Conservation (phyloP, 2,329 filamentous ascomycete species). For the Didymellaceae sp. region DNA sequence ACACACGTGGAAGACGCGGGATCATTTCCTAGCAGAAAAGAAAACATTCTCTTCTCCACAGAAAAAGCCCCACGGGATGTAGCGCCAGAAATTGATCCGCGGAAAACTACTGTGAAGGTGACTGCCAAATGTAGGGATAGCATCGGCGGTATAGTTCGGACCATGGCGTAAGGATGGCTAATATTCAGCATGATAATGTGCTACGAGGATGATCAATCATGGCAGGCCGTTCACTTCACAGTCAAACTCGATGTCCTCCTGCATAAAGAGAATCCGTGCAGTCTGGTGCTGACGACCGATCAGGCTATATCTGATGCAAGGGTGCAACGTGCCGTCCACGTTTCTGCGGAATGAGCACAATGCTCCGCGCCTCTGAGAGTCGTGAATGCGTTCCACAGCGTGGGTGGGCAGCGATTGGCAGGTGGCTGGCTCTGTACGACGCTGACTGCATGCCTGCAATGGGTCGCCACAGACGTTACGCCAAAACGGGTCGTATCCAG, state of each 20-base stretch:
- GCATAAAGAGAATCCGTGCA: slow-evolving; percentile 9
- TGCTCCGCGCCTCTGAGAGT: slow-evolving; percentile 37
- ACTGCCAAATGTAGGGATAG: slow-evolving; percentile 1
- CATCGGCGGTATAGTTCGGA: not conserved
- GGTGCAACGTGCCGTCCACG: slow-evolving; percentile 47
- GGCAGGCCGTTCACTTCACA: not conserved
- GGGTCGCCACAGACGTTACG: slow-evolving; percentile 33
- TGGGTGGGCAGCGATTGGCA: slow-evolving; percentile 33
- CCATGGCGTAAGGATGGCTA: not conserved
- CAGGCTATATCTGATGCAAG: slow-evolving; percentile 30
- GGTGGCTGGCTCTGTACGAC: slow-evolving; percentile 15
- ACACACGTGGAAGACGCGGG: slow-evolving; percentile 34
- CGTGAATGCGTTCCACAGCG: slow-evolving; percentile 28
- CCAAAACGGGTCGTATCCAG: slow-evolving; percentile 37
- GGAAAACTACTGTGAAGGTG: not conserved
- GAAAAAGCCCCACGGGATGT: not conserved
- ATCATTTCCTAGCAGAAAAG: slow-evolving; percentile 1
- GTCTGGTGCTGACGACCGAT: slow-evolving; percentile 18
- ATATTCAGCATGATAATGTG: not conserved
- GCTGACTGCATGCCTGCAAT: slow-evolving; percentile 24
- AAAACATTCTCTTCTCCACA: slow-evolving; percentile 1
- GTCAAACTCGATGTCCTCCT: slow-evolving; percentile 1
- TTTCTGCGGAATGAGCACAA: slow-evolving; percentile 40
- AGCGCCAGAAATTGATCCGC: slow-evolving; percentile 3
- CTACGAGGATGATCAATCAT: not conserved